Evolutionary conservation across 768 basidiomycete genomes (phyloP).

Genomic region (Podaxis sp.): DNA sequence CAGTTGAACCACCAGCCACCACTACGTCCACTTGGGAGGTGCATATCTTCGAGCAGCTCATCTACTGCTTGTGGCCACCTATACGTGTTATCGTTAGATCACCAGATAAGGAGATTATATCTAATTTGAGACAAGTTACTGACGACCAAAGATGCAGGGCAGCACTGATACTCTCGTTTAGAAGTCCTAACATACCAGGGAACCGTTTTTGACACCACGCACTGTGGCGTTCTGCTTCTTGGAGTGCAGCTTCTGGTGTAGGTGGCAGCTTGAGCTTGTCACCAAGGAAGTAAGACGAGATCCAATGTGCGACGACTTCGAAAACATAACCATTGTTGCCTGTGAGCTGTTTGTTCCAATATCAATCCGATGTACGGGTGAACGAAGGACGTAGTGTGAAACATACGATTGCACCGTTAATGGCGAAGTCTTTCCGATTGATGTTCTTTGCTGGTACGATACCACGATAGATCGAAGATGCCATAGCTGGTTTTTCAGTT

Average conservation of each 20-base stretch:
- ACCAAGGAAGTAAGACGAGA: conserved; percentile 56
- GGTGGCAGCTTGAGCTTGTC: conserved; percentile 51
- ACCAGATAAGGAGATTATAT: background rate
- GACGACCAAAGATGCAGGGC: conserved; percentile 54
- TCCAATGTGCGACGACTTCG: conserved; percentile 62
- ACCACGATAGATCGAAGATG: conserved; percentile 49
- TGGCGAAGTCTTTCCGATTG: conserved; percentile 52
- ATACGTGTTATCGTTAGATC: background rate
- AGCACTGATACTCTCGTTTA: conserved; percentile 54
- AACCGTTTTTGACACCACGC: conserved; percentile 56
- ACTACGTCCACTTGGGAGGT: conserved; percentile 46
- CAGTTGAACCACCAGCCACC: conserved; percentile 69
- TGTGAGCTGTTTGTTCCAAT: conserved; percentile 38
- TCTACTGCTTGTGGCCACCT: conserved; percentile 66
- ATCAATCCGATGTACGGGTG: background rate
- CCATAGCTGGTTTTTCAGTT: background rate
- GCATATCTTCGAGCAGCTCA: conserved; percentile 60
- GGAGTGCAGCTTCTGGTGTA: conserved; percentile 44
- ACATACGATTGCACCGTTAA: conserved; percentile 64
- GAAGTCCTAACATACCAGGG: conserved; percentile 47
- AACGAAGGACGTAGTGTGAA: background rate
- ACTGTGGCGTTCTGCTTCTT: conserved; percentile 38
- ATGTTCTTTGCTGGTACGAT: conserved; percentile 62
- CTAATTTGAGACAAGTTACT: conserved; percentile 19
- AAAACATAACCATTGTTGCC: conserved; percentile 51